Evolutionary conservation across 2,329 filamentous ascomycete species (phyloP), one percentile per base, ranked within the genome.

Genomic region (Zasmidium citrigriseum): DNA sequence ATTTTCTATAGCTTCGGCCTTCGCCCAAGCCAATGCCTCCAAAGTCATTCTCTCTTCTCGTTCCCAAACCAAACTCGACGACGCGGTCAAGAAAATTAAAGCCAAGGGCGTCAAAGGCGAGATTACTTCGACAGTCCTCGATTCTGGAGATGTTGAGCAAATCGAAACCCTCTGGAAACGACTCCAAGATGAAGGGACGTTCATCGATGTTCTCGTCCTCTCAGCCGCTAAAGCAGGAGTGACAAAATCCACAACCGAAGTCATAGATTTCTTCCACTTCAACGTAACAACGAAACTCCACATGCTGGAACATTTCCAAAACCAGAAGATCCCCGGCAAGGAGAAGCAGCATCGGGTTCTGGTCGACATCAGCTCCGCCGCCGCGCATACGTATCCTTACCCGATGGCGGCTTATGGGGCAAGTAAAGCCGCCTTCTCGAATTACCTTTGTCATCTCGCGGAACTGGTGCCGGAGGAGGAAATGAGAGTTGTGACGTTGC

Each of bases 341-440:
- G 21, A 23, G 24, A 24, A 21, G 22, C 20, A 12, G n/a, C 52
- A 38, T 12, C 46, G 38, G 46, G 21, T 59, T 46, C 25, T 51
- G 27, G 55, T 59, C 27, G 57, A 59, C 25, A 16, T 59, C 2
- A 50, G 46, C 16, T 59, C 57, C 14, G 57, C 57, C 4, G 51
- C 46, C 11, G 20, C 50, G 18, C 46, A 52, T 18, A 18, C 44
- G 12, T 59, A 59, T 27, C 51, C 51, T 2, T 54, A 59, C 25
- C 52, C 57, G 2, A 38, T 47, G 41, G n/a, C 27, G 3, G 57
- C 57, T n/a, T 59, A 59, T 52, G 11, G 46, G 4, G 29, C 24
- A 5, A 52, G 41, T 16, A 59, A 59, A 38, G 52, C 46, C 9
- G 57, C 52, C 4, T 52, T 59, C 34, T 45, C 57, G n/a, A 52